Evolutionary conservation across 768 basidiomycete genomes (phyloP), one percentile per base, ranked within the genome.

Genomic region (Lactarius trivialis): DNA sequence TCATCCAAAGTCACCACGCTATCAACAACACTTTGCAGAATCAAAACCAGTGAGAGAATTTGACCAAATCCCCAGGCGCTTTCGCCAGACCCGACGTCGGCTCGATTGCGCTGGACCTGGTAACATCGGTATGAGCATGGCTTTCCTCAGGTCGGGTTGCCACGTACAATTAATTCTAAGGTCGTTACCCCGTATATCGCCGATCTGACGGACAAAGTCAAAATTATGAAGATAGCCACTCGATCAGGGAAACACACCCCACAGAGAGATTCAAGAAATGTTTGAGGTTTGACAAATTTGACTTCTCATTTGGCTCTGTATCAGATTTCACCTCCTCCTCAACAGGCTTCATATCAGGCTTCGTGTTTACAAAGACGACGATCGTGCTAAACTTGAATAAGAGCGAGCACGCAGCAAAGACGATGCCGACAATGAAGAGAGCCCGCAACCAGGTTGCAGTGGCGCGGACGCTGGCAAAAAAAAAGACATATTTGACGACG

Each of bases 11-110:
- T 21, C 30, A 41, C 57, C 24, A 28, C 37, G 6, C 55, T n/a
- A 21, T 59, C 57, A 28, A 63, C 15, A 5, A 63, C 6, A 41
- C 21, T 55, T 21, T 50, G 52, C 5, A 59, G 15, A 36, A 49
- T 34, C 26, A 62, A 37, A 41, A 53, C 21, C 1, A 62, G 11
- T 7, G 62, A 5, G 17, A 59, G 34, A 24, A 63, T 59, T 55
- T 63, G 62, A 12, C 57, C 62, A 43, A 63, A 63, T 15, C 57
- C 57, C 57, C 57, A 63, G 11, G 1, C 17, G 8, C 28, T 21
- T 55, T 63, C 57, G 7, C 62, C 62, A 33, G 52, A 15, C 24
- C 54, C 24, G 28, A 59, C 58, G 30, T 55, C 33, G n/a, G 2
- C 19, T 7, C 30, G 43, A 26, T 63, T 63, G 30, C 30, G 45